phyloP scores from a whole-genome alignment of 1,139 yeast genomes.

The Nadsonia commutata region DNA sequence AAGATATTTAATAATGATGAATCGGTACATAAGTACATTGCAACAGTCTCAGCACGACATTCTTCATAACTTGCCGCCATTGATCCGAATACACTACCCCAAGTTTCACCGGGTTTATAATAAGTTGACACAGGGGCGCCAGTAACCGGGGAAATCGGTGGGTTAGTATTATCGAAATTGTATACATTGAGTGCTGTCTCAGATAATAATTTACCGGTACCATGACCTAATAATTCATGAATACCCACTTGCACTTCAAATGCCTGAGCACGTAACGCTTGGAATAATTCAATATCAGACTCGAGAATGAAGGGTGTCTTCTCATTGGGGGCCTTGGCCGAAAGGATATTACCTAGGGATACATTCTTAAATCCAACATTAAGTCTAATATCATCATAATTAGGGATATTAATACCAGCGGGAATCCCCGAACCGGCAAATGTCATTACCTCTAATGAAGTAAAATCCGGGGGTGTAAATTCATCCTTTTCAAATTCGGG shows the following conservation, averaged over 20 bases:
- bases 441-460: conserved; percentile 76
- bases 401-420: conserved; percentile 86
- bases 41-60: conserved; percentile 85
- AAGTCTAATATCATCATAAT: conserved; percentile 76
- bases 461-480: conserved; percentile 87
- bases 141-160: conserved; percentile 41
- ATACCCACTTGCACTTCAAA: conserved; percentile 89
- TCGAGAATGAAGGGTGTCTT: conserved; percentile 51
- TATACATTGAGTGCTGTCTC: conserved; percentile 48
- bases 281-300: conserved; percentile 40
- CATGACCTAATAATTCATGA: conserved; percentile 87
- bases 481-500: conserved; percentile 59
- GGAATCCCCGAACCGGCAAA: conserved; percentile 86
- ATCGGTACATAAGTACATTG: conserved; percentile 63
- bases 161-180: conserved; percentile 52
- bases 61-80: conserved; percentile 82
- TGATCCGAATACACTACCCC: conserved; percentile 77
- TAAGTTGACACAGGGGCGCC: conserved; percentile 47
- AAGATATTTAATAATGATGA: conserved; percentile 54
- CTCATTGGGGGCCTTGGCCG: conserved; percentile 58
- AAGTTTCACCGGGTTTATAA: conserved; percentile 70
- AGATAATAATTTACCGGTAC: conserved; percentile 67
- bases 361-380: conserved; percentile 80
- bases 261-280: conserved; percentile 64
- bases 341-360: conserved; percentile 70